These are phyloP conservation scores for Scheffersomyces cryptocercus DNA, from an alignment of 1,139 yeast genomes.

Conservation along the genomic window DNA sequence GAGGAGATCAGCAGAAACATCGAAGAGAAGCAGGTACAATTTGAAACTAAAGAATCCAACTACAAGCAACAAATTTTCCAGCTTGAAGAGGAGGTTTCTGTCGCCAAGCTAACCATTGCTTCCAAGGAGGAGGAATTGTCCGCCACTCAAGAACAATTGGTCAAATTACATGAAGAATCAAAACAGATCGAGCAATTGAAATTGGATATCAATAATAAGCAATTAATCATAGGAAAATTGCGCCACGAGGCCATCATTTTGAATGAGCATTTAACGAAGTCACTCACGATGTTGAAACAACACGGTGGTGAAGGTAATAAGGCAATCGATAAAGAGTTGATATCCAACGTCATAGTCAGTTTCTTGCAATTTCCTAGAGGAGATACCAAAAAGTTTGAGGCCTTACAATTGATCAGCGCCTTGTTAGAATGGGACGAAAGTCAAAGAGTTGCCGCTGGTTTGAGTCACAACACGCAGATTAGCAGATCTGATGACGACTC, in stretches of 20 bases:
- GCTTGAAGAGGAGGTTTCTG: slow-evolving; percentile 10
- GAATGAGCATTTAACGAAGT: slow-evolving; percentile 92
- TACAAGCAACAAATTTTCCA: slow-evolving; percentile 6
- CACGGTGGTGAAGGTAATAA: slow-evolving; percentile 63
- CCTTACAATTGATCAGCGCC: slow-evolving; percentile 78
- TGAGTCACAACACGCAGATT: slow-evolving; percentile 45
- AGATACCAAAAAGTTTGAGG: slow-evolving; percentile 92
- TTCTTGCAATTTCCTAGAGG: slow-evolving; percentile 88
- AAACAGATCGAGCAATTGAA: slow-evolving; percentile 26
- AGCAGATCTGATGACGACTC: slow-evolving; percentile 23
- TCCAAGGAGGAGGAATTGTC: slow-evolving; percentile 9
- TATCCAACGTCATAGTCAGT: slow-evolving; percentile 81
- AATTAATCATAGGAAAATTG: slow-evolving; percentile 78
- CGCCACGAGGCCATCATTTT: slow-evolving; percentile 95
- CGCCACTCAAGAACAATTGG: slow-evolving; percentile 9
- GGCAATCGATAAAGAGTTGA: slow-evolving; percentile 81
- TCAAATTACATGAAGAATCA: slow-evolving; percentile 16
- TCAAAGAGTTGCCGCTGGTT: slow-evolving; percentile 80
- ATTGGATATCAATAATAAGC: slow-evolving; percentile 63
- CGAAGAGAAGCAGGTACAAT: slow-evolving; percentile 1
- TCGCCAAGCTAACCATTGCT: slow-evolving; percentile 7
- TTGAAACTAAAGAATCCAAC: background rate
- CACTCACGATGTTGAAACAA: slow-evolving; percentile 75
- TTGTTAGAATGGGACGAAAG: slow-evolving; percentile 87
- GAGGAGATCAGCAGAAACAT: background rate